These are phyloP conservation scores for Emmonsia crescens DNA, from an alignment of 2,329 filamentous ascomycete species.

Conservation along the genomic window DNA sequence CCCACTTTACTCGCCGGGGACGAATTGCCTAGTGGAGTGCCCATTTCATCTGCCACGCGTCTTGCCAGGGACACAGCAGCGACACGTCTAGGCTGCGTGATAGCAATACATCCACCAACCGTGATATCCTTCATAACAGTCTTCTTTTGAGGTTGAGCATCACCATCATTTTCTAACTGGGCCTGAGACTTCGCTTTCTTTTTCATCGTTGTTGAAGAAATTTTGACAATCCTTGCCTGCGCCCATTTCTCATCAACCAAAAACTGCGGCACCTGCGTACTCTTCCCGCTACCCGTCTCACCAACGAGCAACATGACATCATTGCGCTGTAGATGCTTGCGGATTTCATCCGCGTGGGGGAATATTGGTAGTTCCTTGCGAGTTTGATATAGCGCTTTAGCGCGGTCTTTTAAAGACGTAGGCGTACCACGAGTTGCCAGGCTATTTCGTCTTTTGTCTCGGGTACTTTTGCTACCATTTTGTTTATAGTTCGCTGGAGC, in stretches of 20 bases:
- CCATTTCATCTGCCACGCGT: constrained; percentile 77
- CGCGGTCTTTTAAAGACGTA: constrained; percentile 32
- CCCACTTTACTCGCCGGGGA: constrained; percentile 60
- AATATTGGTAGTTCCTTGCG: constrained; percentile 73
- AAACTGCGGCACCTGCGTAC: constrained; percentile 91
- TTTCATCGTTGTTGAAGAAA: constrained; percentile 19
- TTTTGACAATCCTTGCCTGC: constrained; percentile 44
- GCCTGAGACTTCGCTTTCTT: constrained; percentile 15
- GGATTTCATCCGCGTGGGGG: constrained; percentile 60
- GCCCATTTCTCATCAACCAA: constrained; percentile 74
- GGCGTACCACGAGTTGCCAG: constrained; percentile 17
- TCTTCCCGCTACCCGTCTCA: constrained; percentile 94
- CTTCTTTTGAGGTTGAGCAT: background rate
- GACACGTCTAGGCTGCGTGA: constrained; percentile 88
- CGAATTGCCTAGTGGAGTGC: constrained; percentile 49
- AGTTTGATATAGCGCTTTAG: constrained; percentile 37
- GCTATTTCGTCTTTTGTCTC: constrained; percentile 11
- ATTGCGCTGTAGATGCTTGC: constrained; percentile 49
- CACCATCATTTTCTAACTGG: background rate
- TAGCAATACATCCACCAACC: constrained; percentile 73
- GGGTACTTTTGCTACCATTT: constrained; percentile 5
- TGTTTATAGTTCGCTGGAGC: background rate
- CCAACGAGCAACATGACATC: constrained; percentile 78
- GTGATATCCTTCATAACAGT: constrained; percentile 32
- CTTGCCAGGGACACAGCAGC: constrained; percentile 85